Evolutionary conservation across 2,329 filamentous ascomycete genomes (phyloP).

Genomic region (Thermochaetoides dissita): DNA sequence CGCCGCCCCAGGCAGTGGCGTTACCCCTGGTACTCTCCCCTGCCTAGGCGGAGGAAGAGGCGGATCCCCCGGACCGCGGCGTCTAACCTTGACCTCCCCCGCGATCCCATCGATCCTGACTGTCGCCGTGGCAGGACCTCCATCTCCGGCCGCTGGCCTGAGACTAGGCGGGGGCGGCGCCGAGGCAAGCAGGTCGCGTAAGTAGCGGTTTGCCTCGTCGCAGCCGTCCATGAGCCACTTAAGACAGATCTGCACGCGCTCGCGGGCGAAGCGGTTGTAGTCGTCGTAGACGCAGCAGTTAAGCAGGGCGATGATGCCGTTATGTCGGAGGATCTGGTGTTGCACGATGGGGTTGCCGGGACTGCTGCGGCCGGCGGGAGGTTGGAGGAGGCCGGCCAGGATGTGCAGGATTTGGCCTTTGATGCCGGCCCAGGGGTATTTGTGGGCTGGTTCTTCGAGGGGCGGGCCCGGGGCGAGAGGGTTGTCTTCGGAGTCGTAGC

Average conservation of each 20-base stretch:
- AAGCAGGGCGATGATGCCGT: slow-evolving; percentile 74
- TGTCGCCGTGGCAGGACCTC: slow-evolving; percentile 22
- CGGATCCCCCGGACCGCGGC: slow-evolving; percentile 21
- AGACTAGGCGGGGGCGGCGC: slow-evolving; percentile 25
- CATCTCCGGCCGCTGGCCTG: slow-evolving; percentile 5
- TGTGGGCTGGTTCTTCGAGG: slow-evolving; percentile 50
- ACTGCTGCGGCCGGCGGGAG: slow-evolving; percentile 47
- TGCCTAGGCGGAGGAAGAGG: neutral
- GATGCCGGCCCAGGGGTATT: slow-evolving; percentile 57
- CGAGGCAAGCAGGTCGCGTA: slow-evolving; percentile 46
- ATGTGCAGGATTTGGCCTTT: slow-evolving; percentile 90
- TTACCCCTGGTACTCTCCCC: neutral
- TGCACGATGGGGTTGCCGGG: slow-evolving; percentile 64
- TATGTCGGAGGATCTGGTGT: slow-evolving; percentile 70
- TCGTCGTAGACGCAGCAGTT: slow-evolving; percentile 87
- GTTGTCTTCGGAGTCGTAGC: slow-evolving; percentile 22
- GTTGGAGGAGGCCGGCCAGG: slow-evolving; percentile 77
- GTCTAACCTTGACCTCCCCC: slow-evolving; percentile 42
- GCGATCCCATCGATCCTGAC: slow-evolving; percentile 41
- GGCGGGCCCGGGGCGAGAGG: slow-evolving; percentile 31
- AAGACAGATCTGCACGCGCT: slow-evolving; percentile 78
- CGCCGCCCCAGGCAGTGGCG: neutral
- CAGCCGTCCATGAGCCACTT: slow-evolving; percentile 70
- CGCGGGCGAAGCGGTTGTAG: slow-evolving; percentile 85
- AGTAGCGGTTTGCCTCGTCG: slow-evolving; percentile 56